Conservation (phyloP, 164 flowering plant species). For the Sedum album region DNA sequence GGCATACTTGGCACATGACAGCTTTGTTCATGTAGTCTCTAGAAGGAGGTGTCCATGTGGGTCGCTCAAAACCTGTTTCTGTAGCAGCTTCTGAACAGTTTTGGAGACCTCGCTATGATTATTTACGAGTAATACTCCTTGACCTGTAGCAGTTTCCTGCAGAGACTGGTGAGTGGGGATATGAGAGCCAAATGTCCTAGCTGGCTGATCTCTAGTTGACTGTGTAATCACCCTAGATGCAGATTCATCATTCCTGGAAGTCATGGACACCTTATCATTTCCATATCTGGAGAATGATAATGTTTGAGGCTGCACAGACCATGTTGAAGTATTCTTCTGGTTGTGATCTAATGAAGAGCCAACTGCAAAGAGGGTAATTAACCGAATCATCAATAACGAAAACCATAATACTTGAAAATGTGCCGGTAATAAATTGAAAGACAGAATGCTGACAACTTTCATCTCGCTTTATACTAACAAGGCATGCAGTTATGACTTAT, state of each 20-base stretch:
- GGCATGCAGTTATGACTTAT: no score
- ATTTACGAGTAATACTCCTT: conserved; percentile 24
- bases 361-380: conserved; percentile 27
- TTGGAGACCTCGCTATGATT: conserved; percentile 63
- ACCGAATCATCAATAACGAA: not conserved
- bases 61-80: conserved; percentile 46
- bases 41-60: conserved; percentile 85
- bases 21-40: conserved; percentile 84
- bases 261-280: conserved; percentile 29
- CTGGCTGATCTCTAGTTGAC: conserved; percentile 28
- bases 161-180: conserved; percentile 31
- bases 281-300: conserved; percentile 26
- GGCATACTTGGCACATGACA: conserved; percentile 70
- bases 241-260: conserved; percentile 32
- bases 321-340: conserved; percentile 28
- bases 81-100: conserved; percentile 61
- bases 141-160: conserved; percentile 30
- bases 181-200: conserved; percentile 37
- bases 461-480: not conserved
- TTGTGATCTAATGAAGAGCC: conserved; percentile 38
- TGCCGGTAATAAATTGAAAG: not conserved
- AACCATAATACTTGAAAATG: not conserved
- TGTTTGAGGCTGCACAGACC: conserved; percentile 44
- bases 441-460: not conserved
- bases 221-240: conserved; percentile 14